Percentiles rank a stretch among this genome's conserved stretches.
phyloP scores from a whole-genome alignment of 495 filamentous ascomycete genomes.

The Lepidopterella palustris region DNA sequence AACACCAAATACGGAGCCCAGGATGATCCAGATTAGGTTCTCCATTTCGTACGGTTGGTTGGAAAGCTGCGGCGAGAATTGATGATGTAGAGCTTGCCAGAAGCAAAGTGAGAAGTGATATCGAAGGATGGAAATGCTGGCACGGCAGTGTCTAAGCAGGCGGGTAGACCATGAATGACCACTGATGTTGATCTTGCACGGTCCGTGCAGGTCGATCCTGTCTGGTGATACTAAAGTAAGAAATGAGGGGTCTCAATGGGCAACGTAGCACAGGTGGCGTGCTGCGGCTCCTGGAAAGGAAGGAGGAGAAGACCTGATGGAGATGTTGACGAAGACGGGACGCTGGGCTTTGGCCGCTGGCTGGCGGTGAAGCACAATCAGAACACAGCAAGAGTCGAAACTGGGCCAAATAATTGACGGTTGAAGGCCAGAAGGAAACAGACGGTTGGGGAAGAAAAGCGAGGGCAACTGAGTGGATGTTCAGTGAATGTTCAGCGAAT shows the following conservation, averaged over 20 bases:
- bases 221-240: neutral
- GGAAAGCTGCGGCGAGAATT: neutral
- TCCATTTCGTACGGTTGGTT: slow-evolving; percentile 9
- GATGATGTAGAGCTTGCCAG: neutral
- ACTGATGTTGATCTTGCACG: neutral
- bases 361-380: too few relatives aligned
- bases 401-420: too few relatives aligned
- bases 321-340: too few relatives aligned
- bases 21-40: slow-evolving; percentile 23
- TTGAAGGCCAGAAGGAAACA: neutral
- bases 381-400: too few relatives aligned
- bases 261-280: neutral
- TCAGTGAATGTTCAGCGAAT: neutral
- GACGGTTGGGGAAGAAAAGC: neutral
- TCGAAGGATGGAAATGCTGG: neutral
- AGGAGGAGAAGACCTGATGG: too few relatives aligned
- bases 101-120: neutral
- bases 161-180: neutral
- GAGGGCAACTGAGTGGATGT: neutral
- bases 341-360: too few relatives aligned
- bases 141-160: neutral
- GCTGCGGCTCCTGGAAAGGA: neutral
- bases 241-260: neutral
- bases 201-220: neutral
- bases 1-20: slow-evolving; percentile 19